phyloP scores from a whole-genome alignment of 2,329 filamentous ascomycete genomes.

The Thielaviopsis punctulata region DNA sequence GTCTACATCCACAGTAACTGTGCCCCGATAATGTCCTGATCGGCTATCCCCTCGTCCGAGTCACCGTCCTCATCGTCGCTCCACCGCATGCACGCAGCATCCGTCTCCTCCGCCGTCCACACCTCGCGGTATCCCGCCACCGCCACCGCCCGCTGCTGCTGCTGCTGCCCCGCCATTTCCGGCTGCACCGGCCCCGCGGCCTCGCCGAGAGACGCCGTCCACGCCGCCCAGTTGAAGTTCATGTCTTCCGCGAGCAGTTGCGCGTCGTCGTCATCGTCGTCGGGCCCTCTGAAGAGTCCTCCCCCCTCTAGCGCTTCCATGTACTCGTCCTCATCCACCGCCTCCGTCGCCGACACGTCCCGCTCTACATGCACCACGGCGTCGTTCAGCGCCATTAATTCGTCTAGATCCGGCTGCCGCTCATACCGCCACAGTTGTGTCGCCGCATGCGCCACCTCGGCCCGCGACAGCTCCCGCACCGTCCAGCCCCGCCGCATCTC shows the following conservation, averaged over 20 bases:
- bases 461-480: background rate
- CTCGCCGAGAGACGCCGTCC: background rate
- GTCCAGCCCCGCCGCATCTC: constrained; percentile 11
- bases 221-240: constrained; percentile 4
- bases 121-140: background rate
- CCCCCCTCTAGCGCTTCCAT: constrained; percentile 16
- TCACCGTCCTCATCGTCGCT: background rate
- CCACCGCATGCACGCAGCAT: background rate
- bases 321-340: constrained; percentile 14
- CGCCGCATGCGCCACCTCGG: constrained; percentile 2
- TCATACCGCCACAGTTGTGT: constrained; percentile 8
- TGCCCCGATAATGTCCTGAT: background rate
- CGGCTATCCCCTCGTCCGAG: background rate
- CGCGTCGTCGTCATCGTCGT: constrained; percentile 13
- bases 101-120: background rate
- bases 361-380: background rate
- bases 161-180: background rate
- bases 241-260: constrained; percentile 4
- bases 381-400: background rate
- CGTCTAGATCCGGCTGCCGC: constrained; percentile 3
- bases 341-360: constrained; percentile 3
- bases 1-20: background rate
- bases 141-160: background rate
- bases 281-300: too few species aligned
- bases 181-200: background rate